Evolutionary conservation across 192 early-diverging fungal genomes (phyloP).

Genomic region (Backusella parvicylindrica): DNA sequence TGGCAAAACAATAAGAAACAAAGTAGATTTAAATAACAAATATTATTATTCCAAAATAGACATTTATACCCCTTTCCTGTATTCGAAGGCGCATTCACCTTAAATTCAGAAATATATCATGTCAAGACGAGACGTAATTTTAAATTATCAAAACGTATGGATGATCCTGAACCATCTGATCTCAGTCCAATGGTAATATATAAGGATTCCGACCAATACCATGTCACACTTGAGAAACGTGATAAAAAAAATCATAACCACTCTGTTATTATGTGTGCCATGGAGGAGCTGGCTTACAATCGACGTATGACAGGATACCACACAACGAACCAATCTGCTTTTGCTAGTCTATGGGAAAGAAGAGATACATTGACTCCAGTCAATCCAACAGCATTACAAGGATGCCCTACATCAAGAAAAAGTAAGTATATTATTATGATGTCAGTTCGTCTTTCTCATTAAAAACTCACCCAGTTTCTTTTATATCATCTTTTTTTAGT

Average conservation of each 20-base stretch:
- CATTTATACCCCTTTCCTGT: conserved; percentile 33
- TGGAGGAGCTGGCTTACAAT: conserved; percentile 16
- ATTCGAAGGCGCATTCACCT: conserved; percentile 57
- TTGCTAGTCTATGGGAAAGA: background rate
- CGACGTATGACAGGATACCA: conserved; percentile 14
- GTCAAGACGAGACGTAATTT: conserved; percentile 54
- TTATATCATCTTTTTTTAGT: background rate
- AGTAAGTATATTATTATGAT: background rate
- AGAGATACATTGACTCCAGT: background rate
- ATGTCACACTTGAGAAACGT: background rate
- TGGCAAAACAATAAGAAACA: background rate
- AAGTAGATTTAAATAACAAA: background rate
- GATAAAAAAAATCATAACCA: background rate
- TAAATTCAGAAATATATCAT: conserved; percentile 53
- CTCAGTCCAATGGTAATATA: conserved; percentile 27
- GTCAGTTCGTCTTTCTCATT: background rate
- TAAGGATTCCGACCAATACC: conserved; percentile 26
- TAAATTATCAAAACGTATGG: conserved; percentile 45
- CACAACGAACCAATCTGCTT: background rate
- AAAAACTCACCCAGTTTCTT: background rate
- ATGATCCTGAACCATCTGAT: conserved; percentile 41
- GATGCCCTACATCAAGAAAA: conserved; percentile 23
- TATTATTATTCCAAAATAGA: background rate
- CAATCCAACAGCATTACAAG: background rate
- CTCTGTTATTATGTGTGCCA: conserved; percentile 4